These are phyloP conservation scores for Flaveria linearis DNA, from an alignment of 129 eudicot species.

Conservation along the genomic window DNA sequence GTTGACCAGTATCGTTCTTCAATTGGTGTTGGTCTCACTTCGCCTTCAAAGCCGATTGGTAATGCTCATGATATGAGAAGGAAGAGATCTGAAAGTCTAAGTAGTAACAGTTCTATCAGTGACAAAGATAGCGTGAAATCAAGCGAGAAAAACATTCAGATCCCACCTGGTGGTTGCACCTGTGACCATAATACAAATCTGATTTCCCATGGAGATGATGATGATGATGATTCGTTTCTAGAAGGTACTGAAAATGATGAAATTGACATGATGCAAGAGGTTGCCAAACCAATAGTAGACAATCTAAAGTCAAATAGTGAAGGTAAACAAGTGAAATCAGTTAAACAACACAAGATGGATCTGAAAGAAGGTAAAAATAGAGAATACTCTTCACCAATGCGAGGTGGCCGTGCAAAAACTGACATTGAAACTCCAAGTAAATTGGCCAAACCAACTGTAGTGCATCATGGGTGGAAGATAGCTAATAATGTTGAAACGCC, in stretches of 20 bases:
- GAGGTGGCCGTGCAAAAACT: conserved; percentile 52
- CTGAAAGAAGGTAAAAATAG: conserved; percentile 76
- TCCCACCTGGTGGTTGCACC: conserved; percentile 21
- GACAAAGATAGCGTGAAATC: conserved; percentile 79
- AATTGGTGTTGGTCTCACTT: conserved; percentile 20
- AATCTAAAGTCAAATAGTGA: conserved; percentile 44
- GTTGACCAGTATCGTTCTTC: conserved; percentile 69
- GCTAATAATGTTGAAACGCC: conserved; percentile 44
- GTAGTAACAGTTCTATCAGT: conserved; percentile 93
- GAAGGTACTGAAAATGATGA: conserved; percentile 42
- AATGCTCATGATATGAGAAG: conserved; percentile 45
- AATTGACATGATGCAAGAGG: conserved; percentile 37
- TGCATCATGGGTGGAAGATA: conserved; percentile 55
- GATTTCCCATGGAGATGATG: conserved; percentile 48
- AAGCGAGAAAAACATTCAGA: conserved; percentile 62
- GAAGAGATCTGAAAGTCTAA: conserved; percentile 76
- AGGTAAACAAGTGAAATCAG: conserved; percentile 55
- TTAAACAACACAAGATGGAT: conserved; percentile 56
- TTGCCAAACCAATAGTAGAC: conserved; percentile 41
- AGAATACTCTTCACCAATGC: conserved; percentile 87
- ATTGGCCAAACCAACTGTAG: conserved; percentile 49
- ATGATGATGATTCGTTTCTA: conserved; percentile 30
- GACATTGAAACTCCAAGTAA: conserved; percentile 56
- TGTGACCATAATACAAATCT: conserved; percentile 53
- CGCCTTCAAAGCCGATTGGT: conserved; percentile 56